Evolutionary conservation across 2,329 filamentous ascomycete species (phyloP), one percentile per base, ranked within the genome.

Genomic region (Sarocladiaceae sp.): DNA sequence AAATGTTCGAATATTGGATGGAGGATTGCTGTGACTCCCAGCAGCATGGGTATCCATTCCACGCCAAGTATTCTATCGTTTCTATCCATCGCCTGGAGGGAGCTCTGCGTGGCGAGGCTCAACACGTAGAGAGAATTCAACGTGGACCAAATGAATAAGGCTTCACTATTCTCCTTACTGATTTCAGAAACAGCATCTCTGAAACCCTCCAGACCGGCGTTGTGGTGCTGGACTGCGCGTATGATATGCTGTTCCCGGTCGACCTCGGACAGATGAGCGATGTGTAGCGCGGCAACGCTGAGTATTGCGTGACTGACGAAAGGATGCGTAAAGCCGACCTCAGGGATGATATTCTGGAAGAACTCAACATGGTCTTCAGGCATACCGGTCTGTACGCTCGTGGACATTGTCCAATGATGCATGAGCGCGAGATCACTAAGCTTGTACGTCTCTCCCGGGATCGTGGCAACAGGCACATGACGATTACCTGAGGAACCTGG

Each of bases 31-130:
- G 56, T 36, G 20, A 59, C 37, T n/a, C 58, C 58, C 10, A 54
- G 57, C 4, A 57, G 48, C 56, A 59, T 60, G 6, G 54, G 55
- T 18, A 59, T 58, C 56, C 53, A 57, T 11, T 60, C 58, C 2
- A 50, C 36, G 12, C 57, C 56, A 2, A 60, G 50, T 2, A 57
- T 39, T 3, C 52, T 51, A 15, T 56, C 54, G 15, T 52, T 55
- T 2, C 52, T 54, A 4, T 33, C 31, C 26, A 40, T 31, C 2
- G 46, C 28, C 15, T 51, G 33, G 29, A 26, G n/a, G 3, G 52
- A 47, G 7, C 35, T 22, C 20, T 39, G 36, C 10, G 52, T 53
- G 1, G 37, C 23, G 23, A 58, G 54, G 13, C 52, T 52, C 7
- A 37, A 17, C 35, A 37, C 35, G 6, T 56, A 56, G 0, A 58